These are phyloP conservation scores for Malassezia japonica DNA, from an alignment of 1,284 basidiomycete species.

Conservation along the genomic window DNA sequence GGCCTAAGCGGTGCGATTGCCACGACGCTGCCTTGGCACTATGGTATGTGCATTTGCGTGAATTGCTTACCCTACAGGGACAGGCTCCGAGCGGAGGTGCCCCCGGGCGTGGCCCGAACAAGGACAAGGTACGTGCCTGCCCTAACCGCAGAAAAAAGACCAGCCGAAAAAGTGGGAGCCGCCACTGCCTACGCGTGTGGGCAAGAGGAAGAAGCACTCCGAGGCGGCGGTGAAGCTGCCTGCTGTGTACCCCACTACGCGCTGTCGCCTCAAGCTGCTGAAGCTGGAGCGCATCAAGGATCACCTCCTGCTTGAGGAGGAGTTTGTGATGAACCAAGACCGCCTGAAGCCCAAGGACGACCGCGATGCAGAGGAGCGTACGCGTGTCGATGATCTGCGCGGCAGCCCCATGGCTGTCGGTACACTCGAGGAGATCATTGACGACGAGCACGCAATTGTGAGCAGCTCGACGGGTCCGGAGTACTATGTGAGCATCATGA, in stretches of 20 bases:
- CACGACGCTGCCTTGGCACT: neutral
- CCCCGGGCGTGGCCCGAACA: conserved; percentile 30
- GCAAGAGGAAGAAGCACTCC: conserved; percentile 88
- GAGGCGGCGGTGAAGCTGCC: conserved; percentile 85
- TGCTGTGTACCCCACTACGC: conserved; percentile 82
- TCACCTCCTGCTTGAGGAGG: conserved; percentile 91
- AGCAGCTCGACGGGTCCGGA: conserved; percentile 90
- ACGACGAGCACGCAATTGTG: conserved; percentile 99
- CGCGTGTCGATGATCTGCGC: conserved; percentile 84
- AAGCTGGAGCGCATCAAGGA: conserved; percentile 98
- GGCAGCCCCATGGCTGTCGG: conserved; percentile 96
- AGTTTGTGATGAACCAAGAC: conserved; percentile 93
- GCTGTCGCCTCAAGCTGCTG: conserved; percentile 87
- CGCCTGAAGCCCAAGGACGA: conserved; percentile 60
- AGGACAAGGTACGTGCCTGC: conserved; percentile 16
- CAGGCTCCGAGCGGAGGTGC: conserved; percentile 37
- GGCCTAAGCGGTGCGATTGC: conserved; percentile 3
- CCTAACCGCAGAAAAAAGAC: conserved; percentile 53
- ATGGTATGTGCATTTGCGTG: conserved; percentile 5
- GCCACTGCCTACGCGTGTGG: conserved; percentile 89
- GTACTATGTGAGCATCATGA: conserved; percentile 97
- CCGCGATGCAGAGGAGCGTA: conserved; percentile 89
- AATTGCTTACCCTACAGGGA: conserved; percentile 22
- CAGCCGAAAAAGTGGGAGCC: conserved; percentile 91
- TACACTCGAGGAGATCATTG: conserved; percentile 96